A percentile compares a stretch with the other conserved stretches of the same genome.
Evolutionary conservation across 2,329 filamentous ascomycete species (phyloP).

Genomic region (Talaromyces pinophilus): DNA sequence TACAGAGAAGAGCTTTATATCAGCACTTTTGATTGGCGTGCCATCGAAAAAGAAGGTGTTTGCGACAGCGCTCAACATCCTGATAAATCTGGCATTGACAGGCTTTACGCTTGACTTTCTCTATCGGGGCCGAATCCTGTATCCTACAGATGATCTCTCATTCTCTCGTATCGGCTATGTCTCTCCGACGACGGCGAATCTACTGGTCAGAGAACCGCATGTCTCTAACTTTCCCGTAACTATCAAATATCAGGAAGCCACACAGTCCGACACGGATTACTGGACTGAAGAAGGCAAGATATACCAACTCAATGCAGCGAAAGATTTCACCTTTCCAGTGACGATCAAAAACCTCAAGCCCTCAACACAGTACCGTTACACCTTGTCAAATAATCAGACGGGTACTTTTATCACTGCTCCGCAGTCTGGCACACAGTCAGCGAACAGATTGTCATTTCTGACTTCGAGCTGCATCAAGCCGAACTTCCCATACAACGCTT

Average conservation of each 20-base stretch:
- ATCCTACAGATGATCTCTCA: conserved; percentile 73
- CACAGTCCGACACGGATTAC: conserved; percentile 35
- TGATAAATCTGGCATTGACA: conserved; percentile 71
- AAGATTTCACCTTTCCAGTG: conserved; percentile 78
- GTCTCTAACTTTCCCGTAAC: conserved; percentile 71
- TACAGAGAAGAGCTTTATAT: conserved; percentile 22
- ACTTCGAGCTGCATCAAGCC: conserved; percentile 92
- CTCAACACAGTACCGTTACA: conserved; percentile 78
- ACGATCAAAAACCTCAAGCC: conserved; percentile 67
- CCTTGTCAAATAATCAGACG: conserved; percentile 80
- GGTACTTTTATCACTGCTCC: conserved; percentile 81
- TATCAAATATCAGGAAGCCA: conserved; percentile 59
- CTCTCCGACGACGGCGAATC: conserved; percentile 73
- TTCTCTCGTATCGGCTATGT: conserved; percentile 88
- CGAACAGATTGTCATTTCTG: conserved; percentile 81
- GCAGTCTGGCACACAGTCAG: conserved; percentile 61
- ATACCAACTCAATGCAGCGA: conserved; percentile 67
- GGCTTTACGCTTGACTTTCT: conserved; percentile 74
- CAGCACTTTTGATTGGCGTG: conserved; percentile 68
- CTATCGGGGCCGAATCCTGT: conserved; percentile 68
- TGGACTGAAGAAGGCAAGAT: conserved; percentile 70
- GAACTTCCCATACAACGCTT: conserved; percentile 81
- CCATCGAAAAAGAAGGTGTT: conserved; percentile 70
- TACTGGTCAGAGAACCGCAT: conserved; percentile 84
- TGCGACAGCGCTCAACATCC: conserved; percentile 66